phyloP scores from a whole-genome alignment of 208 protist genomes.

The Borovskyia barvae region DNA sequence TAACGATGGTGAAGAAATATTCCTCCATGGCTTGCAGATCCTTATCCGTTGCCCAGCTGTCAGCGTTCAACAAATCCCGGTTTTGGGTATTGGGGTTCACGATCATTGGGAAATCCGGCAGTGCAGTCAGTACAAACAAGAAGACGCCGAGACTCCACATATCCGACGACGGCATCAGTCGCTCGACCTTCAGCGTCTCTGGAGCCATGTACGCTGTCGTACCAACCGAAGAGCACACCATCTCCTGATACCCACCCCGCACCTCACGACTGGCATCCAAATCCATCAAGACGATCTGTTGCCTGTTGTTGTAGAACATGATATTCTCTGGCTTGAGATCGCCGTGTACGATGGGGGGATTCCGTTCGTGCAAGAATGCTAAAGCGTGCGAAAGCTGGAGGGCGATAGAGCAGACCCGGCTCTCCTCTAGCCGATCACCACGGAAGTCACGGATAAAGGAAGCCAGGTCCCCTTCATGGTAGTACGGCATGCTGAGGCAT shows the following conservation, averaged over 20 bases:
- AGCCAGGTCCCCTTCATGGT: slow-evolving; percentile 58
- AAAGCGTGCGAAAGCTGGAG: slow-evolving; percentile 62
- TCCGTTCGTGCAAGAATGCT: slow-evolving; percentile 68
- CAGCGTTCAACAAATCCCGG: slow-evolving; percentile 55
- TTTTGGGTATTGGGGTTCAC: slow-evolving; percentile 45
- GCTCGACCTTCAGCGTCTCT: slow-evolving; percentile 54
- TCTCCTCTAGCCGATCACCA: slow-evolving; percentile 49
- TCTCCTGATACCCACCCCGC: slow-evolving; percentile 14
- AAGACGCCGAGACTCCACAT: slow-evolving; percentile 81
- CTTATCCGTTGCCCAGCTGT: slow-evolving; percentile 51
- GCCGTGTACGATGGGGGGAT: slow-evolving; percentile 78
- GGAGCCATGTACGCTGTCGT: slow-evolving; percentile 78
- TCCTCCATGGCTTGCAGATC: slow-evolving; percentile 32
- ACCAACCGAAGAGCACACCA: slow-evolving; percentile 34
- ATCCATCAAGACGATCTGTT: slow-evolving; percentile 78
- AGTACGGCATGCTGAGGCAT: slow-evolving; percentile 77
- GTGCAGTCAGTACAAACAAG: slow-evolving; percentile 69
- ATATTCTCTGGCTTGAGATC: slow-evolving; percentile 82
- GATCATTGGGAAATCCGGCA: slow-evolving; percentile 80
- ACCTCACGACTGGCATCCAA: slow-evolving; percentile 66
- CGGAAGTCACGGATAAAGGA: slow-evolving; percentile 41
- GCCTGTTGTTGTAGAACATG: slow-evolving; percentile 52
- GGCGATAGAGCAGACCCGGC: slow-evolving; percentile 48
- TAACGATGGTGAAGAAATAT: slow-evolving; percentile 27
- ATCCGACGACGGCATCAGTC: slow-evolving; percentile 71